A percentile compares a stretch with the other conserved stretches of the same genome.
phyloP scores from a whole-genome alignment of 495 filamentous ascomycete genomes.

The Thermothielavioides terrestris region DNA sequence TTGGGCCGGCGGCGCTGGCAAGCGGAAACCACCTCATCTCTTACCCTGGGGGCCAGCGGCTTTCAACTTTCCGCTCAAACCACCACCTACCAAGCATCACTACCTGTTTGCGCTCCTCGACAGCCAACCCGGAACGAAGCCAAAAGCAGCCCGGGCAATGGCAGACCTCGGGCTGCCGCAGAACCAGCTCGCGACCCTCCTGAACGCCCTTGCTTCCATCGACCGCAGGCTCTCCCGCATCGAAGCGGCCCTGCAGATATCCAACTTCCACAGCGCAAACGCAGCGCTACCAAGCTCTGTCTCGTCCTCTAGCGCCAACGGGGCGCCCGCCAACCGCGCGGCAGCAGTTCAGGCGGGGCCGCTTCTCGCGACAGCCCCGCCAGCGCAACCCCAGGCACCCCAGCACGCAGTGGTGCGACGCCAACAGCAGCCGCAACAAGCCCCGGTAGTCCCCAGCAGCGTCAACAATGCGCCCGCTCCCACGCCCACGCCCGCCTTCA shows the following conservation, averaged over 20 bases:
- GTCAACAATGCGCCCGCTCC: not conserved
- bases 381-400: slow-evolving; percentile 1
- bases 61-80: no score
- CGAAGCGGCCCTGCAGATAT: slow-evolving; percentile 17
- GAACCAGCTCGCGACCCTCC: slow-evolving; percentile 18
- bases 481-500: slow-evolving; percentile 1
- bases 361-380: not conserved
- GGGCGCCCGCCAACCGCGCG: not conserved
- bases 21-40: no score
- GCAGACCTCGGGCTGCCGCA: slow-evolving; percentile 14
- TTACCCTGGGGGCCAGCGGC: no score
- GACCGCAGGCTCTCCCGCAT: slow-evolving; percentile 29
- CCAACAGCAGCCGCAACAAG: not conserved
- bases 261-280: not conserved
- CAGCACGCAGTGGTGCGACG: no score
- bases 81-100: no score
- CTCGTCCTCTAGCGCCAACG: not conserved
- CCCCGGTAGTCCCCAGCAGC: not conserved
- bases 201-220: slow-evolving; percentile 26
- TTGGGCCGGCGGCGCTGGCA: no score
- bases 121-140: not conserved
- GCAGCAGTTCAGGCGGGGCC: not conserved
- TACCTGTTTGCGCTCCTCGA: not conserved
- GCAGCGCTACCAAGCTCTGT: not conserved
- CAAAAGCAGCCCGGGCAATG: slow-evolving; percentile 13